These are phyloP conservation scores for Tetradesmus obliquus DNA, from an alignment of 139 green algal genomes.

Conservation along the genomic window DNA sequence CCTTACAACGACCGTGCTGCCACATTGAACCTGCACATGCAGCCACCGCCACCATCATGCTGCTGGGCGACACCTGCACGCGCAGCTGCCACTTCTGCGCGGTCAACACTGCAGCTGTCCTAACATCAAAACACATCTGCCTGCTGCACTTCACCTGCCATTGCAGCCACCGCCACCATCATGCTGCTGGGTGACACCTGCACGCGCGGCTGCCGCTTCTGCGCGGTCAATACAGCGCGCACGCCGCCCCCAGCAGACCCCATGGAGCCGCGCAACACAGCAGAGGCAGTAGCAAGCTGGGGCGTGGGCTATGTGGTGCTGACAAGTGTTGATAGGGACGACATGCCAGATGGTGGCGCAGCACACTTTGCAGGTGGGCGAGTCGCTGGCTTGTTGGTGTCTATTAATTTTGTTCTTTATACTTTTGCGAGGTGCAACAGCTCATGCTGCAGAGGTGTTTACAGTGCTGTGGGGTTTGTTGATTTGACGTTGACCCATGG, in stretches of 20 bases:
- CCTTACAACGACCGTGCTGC: neutral
- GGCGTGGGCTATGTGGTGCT: conserved; percentile 97
- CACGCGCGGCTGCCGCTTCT: conserved; percentile 84
- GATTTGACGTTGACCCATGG: conserved; percentile 55
- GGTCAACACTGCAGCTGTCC: conserved; percentile 40
- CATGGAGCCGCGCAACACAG: conserved; percentile 94
- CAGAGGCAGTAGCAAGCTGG: conserved; percentile 91
- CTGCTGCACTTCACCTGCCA: neutral
- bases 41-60: conserved; percentile 68
- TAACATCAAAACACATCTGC: neutral
- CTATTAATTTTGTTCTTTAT: neutral
- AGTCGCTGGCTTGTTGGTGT: neutral
- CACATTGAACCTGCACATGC: neutral
- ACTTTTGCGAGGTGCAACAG: no score
- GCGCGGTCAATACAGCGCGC: conserved; percentile 48
- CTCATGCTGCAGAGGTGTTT: neutral
- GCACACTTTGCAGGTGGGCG: conserved; percentile 82
- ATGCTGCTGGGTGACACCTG: conserved; percentile 97
- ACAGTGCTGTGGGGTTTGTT: neutral
- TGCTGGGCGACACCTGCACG: conserved; percentile 97
- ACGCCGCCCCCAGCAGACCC: conserved; percentile 90
- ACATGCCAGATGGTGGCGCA: conserved; percentile 90
- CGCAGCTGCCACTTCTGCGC: conserved; percentile 77
- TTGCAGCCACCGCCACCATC: conserved; percentile 42
- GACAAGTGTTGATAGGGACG: conserved; percentile 89